These are phyloP conservation scores for Talaromyces liani DNA, from an alignment of 495 filamentous ascomycete genomes.

Conservation along the genomic window DNA sequence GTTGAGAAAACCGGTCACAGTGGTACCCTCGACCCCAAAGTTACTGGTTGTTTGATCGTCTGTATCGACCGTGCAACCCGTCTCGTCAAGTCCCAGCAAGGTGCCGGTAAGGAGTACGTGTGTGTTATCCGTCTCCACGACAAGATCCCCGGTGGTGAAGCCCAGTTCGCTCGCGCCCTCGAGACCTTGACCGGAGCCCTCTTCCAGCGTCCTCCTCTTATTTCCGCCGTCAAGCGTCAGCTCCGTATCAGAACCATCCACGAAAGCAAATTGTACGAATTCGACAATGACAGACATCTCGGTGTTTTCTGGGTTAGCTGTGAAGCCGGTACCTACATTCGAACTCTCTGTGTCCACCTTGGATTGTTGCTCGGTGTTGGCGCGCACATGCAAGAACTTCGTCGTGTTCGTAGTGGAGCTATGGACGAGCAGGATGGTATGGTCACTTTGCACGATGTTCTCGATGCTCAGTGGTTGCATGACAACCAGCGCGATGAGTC, in stretches of 20 bases:
- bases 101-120: constrained; percentile 87
- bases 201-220: constrained; percentile 94
- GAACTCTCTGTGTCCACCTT: constrained; percentile 94
- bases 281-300: constrained; percentile 95
- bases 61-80: constrained; percentile 94
- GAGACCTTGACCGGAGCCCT: constrained; percentile 93
- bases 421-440: constrained; percentile 85
- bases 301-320: constrained; percentile 99
- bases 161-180: constrained; percentile 80
- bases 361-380: constrained; percentile 89
- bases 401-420: constrained; percentile 86
- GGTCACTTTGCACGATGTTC: constrained; percentile 90
- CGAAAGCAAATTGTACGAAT: constrained; percentile 90
- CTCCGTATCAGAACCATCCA: constrained; percentile 95
- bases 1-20: constrained; percentile 97
- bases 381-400: constrained; percentile 97
- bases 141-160: constrained; percentile 81
- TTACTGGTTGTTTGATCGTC: constrained; percentile 91
- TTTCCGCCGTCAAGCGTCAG: constrained; percentile 97
- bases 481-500: constrained; percentile 89
- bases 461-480: constrained; percentile 88
- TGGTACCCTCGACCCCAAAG: constrained; percentile 92
- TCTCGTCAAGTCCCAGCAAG: constrained; percentile 96
- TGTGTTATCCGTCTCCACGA: constrained; percentile 88
- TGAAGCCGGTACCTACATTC: constrained; percentile 97